Percentiles rank a stretch among this genome's conserved stretches.
Evolutionary conservation across 148 eudicot genomes (phyloP).

Genomic region (Chenopodium suecicum): DNA sequence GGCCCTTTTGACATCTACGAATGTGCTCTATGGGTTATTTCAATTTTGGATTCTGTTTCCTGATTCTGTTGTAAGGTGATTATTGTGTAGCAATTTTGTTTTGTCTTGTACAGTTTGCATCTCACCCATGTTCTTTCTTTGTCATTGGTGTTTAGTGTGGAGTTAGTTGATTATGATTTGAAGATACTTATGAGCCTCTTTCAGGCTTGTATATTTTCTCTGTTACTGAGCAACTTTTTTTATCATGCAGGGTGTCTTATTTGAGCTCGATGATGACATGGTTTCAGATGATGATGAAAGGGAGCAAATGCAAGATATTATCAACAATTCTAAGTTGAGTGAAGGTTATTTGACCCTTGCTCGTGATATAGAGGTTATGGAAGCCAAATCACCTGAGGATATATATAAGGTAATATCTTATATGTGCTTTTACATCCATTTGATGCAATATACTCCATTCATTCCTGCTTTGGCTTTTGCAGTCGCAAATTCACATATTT

Average conservation of each 20-base stretch:
- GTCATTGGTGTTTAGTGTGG: background rate
- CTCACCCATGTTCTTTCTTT: background rate
- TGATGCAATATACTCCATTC: too few relatives aligned
- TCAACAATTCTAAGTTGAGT: constrained; percentile 68
- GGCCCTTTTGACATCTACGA: background rate
- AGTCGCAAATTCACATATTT: too few relatives aligned
- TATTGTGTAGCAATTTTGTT: background rate
- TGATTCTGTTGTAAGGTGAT: background rate
- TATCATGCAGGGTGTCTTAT: constrained; percentile 60
- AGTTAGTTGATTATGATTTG: background rate
- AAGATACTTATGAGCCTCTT: background rate
- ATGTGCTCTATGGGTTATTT: background rate
- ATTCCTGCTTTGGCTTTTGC: too few relatives aligned
- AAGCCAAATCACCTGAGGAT: constrained; percentile 94
- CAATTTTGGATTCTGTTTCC: background rate
- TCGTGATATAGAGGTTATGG: constrained; percentile 99
- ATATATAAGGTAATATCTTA: constrained; percentile 68
- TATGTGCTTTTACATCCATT: background rate
- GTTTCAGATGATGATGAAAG: constrained; percentile 66
- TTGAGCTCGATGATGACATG: constrained; percentile 78
- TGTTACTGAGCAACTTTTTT: background rate
- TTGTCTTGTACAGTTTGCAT: background rate
- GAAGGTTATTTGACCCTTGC: constrained; percentile 98
- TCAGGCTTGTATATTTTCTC: background rate
- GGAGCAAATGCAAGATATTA: constrained; percentile 73